These are phyloP conservation scores for Styphnolobium japonicum DNA, from an alignment of 306 rosid species.

Conservation along the genomic window DNA sequence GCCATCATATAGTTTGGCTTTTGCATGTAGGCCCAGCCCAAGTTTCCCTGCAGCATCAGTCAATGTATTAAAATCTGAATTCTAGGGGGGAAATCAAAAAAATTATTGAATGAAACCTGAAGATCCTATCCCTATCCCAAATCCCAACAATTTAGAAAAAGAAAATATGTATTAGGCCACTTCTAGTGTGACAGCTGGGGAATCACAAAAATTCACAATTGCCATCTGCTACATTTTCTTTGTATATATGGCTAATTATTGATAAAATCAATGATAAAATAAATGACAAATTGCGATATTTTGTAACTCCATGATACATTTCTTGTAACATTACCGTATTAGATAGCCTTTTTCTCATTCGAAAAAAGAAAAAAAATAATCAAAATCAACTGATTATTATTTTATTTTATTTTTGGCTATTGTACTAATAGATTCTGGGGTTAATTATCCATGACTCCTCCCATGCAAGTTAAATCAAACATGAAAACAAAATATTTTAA, in stretches of 20 bases:
- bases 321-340: neutral
- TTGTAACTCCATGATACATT: neutral
- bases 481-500: neutral
- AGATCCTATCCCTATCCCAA: neutral
- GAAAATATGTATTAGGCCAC: neutral
- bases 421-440: neutral
- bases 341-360: neutral
- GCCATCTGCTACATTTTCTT: too few species aligned
- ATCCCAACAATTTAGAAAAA: neutral
- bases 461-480: too few species aligned
- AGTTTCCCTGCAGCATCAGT: constrained; percentile 60
- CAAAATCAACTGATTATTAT: neutral
- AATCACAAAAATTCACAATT: too few species aligned
- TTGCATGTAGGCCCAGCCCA: constrained; percentile 99
- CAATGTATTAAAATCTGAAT: neutral
- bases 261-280: too few species aligned
- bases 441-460: neutral
- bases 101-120: neutral
- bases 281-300: too few species aligned
- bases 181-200: neutral
- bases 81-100: neutral
- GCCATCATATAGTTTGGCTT: constrained; percentile 61
- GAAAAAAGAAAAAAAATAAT: neutral
- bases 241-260: neutral
- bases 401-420: neutral